Evolutionary conservation across 2,329 filamentous ascomycete genomes (phyloP).

Genomic region (Alternaria triticina): DNA sequence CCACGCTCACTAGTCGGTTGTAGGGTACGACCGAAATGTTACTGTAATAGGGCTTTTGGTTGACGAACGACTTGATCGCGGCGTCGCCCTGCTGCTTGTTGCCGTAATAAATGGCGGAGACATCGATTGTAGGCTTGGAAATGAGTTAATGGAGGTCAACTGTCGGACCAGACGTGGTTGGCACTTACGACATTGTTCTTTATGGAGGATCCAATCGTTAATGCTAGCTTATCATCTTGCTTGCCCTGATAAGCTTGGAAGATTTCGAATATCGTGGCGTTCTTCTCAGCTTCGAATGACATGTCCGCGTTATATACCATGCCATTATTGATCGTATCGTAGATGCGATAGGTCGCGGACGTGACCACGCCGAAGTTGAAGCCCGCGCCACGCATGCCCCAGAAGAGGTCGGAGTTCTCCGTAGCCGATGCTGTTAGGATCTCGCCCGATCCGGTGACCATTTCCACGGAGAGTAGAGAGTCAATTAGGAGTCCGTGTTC

Average conservation of each 20-base stretch:
- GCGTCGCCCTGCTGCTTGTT: background rate
- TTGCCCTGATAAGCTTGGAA: background rate
- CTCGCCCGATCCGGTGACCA: constrained; percentile 38
- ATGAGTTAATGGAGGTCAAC: background rate
- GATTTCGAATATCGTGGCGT: background rate
- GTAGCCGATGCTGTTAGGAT: constrained; percentile 36
- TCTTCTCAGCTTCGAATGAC: background rate
- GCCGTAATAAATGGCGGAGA: constrained; percentile 2
- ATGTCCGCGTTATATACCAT: constrained; percentile 12
- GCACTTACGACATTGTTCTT: background rate
- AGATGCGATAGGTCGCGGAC: constrained; percentile 5
- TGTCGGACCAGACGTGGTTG: background rate
- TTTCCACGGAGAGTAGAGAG: constrained; percentile 8
- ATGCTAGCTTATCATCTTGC: background rate
- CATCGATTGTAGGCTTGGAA: background rate
- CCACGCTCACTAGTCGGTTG: constrained; percentile 1
- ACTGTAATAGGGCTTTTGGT: background rate
- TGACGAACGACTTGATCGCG: background rate
- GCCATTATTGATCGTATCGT: constrained; percentile 27
- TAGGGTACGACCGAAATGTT: background rate
- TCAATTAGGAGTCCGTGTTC: constrained; percentile 40
- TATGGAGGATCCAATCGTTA: background rate
- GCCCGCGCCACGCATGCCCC: constrained; percentile 46
- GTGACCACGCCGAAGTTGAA: constrained; percentile 45
- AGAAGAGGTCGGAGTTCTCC: constrained; percentile 46